Conservation (phyloP, 768 basidiomycete genomes). For the Coprinellus aureogranulatus region DNA sequence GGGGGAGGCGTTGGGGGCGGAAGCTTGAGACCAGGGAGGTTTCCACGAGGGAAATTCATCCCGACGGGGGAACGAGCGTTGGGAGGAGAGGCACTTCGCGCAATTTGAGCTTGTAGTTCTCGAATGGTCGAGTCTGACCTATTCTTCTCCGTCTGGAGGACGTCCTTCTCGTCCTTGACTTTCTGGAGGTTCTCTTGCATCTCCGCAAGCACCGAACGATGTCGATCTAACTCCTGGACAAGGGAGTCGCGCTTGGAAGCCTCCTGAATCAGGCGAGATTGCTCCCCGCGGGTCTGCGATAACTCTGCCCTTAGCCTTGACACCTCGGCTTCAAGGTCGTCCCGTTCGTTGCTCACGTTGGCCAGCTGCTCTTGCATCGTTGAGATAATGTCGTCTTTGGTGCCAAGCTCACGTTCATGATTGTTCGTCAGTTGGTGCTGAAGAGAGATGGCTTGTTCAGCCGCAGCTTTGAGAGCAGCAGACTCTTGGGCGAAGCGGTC, state of each 20-base stretch:
- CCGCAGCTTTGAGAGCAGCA: slow-evolving; percentile 53
- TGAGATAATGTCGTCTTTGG: slow-evolving; percentile 48
- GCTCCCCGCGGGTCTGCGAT: slow-evolving; percentile 53
- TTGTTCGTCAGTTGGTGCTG: slow-evolving; percentile 40
- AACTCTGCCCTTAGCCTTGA: slow-evolving; percentile 58
- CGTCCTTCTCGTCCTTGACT: slow-evolving; percentile 81
- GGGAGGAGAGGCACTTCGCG: slow-evolving; percentile 59
- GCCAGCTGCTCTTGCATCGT: slow-evolving; percentile 51
- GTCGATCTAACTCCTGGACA: slow-evolving; percentile 71
- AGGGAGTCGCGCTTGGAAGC: slow-evolving; percentile 74
- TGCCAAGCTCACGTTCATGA: slow-evolving; percentile 47
- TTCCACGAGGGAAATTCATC: slow-evolving; percentile 53
- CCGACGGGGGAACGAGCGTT: slow-evolving; percentile 55
- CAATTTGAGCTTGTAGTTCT: slow-evolving; percentile 74
- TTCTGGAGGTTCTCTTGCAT: slow-evolving; percentile 75
- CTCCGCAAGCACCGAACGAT: slow-evolving; percentile 73
- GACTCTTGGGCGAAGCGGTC: slow-evolving; percentile 56
- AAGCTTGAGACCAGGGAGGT: slow-evolving; percentile 67
- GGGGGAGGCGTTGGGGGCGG: slow-evolving; percentile 90
- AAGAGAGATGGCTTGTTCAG: slow-evolving; percentile 47
- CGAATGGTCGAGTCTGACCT: slow-evolving; percentile 68
- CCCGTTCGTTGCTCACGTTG: slow-evolving; percentile 42
- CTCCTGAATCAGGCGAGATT: slow-evolving; percentile 64
- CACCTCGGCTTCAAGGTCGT: slow-evolving; percentile 44
- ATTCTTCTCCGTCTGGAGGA: slow-evolving; percentile 66